Evolutionary conservation across 2,329 filamentous ascomycete species (phyloP), one percentile per base, ranked within the genome.

Genomic region (Parastagonospora avenae): DNA sequence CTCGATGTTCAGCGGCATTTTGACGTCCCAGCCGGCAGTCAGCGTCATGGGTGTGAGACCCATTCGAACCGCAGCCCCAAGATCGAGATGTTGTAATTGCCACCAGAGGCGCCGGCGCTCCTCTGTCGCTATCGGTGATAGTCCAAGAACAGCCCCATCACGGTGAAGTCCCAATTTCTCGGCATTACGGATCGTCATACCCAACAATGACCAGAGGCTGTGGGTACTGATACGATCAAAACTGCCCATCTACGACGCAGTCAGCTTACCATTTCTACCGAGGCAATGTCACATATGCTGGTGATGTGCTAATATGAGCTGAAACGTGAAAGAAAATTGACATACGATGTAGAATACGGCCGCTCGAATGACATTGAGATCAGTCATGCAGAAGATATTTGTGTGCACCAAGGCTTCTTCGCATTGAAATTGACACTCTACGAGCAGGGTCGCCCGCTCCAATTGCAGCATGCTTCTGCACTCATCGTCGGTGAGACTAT

Each of bases 41-140:
- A 82, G 72, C 29, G 77, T 70, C n/a, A 76, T 68, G 1, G 42
- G 5, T 76, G 77, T 48, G n/a, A 39, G 29, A 15, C 82, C 81
- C 4, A 79, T 75, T 48, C 82, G 75, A 56, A 83, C 80, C 2
- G 79, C 77, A 2, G 76, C 77, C 2, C 79, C 76, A 38, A 78
- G 70, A 52, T 87, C 84, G 2, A 85, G 75, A 4, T 82, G 75
- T 16, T 83, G 66, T 9, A 86, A 75, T 55, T 85, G 81, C 71
- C 81, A 81, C 79, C 83, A 86, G 0, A 86, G 60, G 2, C 84
- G 78, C 2, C 84, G 77, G 14, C 83, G 78, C 73, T 84, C 78
- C 66, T 85, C 81, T 2, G 78, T 77, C 50, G 85, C 78, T 52
- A 81, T 85, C 0, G 79, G 76, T 0, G 76, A 77, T 2, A 87